These are phyloP conservation scores for Nicotiana paniculata DNA, from an alignment of 257 asterid genomes.

Conservation along the genomic window DNA sequence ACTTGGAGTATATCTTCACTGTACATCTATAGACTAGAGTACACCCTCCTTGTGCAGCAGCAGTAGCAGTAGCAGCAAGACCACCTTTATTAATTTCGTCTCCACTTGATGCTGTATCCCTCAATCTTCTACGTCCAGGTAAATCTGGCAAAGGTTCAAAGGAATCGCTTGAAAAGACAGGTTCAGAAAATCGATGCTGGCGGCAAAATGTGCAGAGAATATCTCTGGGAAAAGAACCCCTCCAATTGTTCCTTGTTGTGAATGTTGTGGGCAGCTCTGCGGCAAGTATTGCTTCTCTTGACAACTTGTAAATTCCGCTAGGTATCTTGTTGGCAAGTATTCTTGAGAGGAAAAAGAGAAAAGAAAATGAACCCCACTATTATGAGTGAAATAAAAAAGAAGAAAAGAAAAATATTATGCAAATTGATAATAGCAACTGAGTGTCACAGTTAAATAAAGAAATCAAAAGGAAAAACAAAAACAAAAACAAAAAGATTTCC, in stretches of 20 bases:
- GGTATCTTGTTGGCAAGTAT: conserved; percentile 65
- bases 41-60: conserved; percentile 24
- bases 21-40: conserved; percentile 46
- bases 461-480: not conserved
- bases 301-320: conserved; percentile 66
- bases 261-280: conserved; percentile 68
- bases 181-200: conserved; percentile 69
- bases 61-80: conserved; percentile 13
- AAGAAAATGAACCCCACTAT: not conserved
- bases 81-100: conserved; percentile 26
- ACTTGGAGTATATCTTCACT: conserved; percentile 52
- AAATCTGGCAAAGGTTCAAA: conserved; percentile 27
- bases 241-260: conserved; percentile 71
- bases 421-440: not conserved
- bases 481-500: not conserved
- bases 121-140: conserved; percentile 54
- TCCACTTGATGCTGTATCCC: conserved; percentile 33
- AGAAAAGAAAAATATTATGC: not conserved
- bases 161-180: conserved; percentile 39
- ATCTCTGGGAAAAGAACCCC: conserved; percentile 79
- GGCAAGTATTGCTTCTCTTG: conserved; percentile 74
- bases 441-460: not conserved
- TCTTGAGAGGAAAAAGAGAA: conserved; percentile 30
- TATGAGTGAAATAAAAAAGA: not conserved
- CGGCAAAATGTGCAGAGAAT: conserved; percentile 75